Conservation (phyloP, 2,329 filamentous ascomycete genomes). For the Lizonia empirigonia region DNA sequence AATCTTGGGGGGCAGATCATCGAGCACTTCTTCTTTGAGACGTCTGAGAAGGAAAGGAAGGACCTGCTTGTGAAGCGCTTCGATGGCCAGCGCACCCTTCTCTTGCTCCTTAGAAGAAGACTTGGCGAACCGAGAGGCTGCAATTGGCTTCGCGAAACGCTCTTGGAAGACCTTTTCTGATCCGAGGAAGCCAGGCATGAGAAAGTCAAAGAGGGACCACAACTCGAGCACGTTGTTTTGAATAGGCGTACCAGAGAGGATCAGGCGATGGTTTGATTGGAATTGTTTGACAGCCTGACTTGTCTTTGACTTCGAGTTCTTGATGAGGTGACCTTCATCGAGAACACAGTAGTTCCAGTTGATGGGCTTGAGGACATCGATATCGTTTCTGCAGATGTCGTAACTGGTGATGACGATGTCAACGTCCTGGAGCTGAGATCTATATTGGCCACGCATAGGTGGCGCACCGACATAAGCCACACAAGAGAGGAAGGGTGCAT, state of each 20-base stretch:
- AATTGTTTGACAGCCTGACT: conserved; percentile 90
- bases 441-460: conserved; percentile 74
- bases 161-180: conserved; percentile 97
- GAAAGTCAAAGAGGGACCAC: conserved; percentile 97
- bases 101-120: conserved; percentile 99
- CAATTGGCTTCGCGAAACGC: conserved; percentile 92
- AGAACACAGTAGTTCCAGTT: conserved; percentile 98
- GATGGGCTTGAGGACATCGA: conserved; percentile 79
- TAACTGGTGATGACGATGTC: conserved; percentile 98
- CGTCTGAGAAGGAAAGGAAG: conserved; percentile 93
- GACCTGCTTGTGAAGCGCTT: conserved; percentile 98
- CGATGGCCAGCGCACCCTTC: conserved; percentile 91
- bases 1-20: conserved; percentile 97
- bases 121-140: conserved; percentile 92
- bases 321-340: conserved; percentile 97
- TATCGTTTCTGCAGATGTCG: conserved; percentile 95
- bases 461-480: conserved; percentile 92
- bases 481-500: conserved; percentile 89
- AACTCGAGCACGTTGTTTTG: conserved; percentile 97
- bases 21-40: conserved; percentile 95
- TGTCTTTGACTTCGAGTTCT: conserved; percentile 97
- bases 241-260: conserved; percentile 94
- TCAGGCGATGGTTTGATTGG: conserved; percentile 89
- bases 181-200: conserved; percentile 98
- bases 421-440: conserved; percentile 71